Percentiles rank a stretch among this genome's conserved stretches.
Conservation (phyloP, 352 stramenopile genomes). For the Elongisporangium anandrum region DNA sequence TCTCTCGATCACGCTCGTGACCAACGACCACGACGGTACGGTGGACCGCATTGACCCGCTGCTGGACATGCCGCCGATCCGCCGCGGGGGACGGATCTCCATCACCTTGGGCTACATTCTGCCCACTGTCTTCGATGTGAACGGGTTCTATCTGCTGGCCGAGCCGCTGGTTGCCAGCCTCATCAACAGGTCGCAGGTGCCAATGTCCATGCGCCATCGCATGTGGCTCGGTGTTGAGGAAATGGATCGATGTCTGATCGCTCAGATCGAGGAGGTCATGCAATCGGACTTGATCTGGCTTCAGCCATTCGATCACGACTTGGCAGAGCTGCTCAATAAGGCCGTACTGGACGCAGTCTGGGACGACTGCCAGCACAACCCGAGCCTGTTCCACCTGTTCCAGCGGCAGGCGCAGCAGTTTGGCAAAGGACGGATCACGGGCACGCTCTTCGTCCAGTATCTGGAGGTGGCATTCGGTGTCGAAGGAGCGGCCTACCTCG, state of each 20-base stretch:
- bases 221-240: constrained; percentile 78
- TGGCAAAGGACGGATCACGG: constrained; percentile 50
- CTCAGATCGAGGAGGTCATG: constrained; percentile 46
- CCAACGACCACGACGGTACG: constrained; percentile 74
- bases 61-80: constrained; percentile 37
- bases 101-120: constrained; percentile 72
- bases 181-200: constrained; percentile 4
- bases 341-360: constrained; percentile 79
- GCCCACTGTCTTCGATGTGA: constrained; percentile 59
- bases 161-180: constrained; percentile 10
- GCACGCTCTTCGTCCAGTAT: constrained; percentile 70
- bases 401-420: constrained; percentile 76
- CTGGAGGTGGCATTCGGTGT: constrained; percentile 75
- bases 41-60: constrained; percentile 62
- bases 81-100: constrained; percentile 40
- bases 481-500: constrained; percentile 66
- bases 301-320: constrained; percentile 47
- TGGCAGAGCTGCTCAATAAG: constrained; percentile 64
- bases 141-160: constrained; percentile 65
- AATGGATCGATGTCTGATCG: constrained; percentile 65
- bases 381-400: constrained; percentile 79
- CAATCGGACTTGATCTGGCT: constrained; percentile 29
- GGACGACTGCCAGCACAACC: constrained; percentile 83
- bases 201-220: constrained; percentile 15
- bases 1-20: constrained; percentile 66